Evolutionary conservation across 2,329 filamentous ascomycete genomes (phyloP), one percentile per base, ranked within the genome.

Genomic region (Podosphaera leucotricha): DNA sequence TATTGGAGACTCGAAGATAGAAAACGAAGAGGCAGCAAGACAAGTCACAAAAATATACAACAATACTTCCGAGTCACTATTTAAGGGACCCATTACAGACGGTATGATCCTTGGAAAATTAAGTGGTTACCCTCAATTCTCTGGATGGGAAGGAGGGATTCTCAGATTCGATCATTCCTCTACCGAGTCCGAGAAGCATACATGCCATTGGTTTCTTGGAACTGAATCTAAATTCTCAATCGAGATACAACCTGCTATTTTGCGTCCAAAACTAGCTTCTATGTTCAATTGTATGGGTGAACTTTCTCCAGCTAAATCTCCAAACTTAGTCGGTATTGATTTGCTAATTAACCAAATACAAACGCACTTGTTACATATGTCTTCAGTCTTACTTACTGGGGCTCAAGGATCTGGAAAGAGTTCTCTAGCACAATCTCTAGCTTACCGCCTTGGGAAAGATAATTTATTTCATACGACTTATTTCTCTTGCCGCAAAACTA

Each of bases 361-460:
- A 47, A 77, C 74, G 1, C 81, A 92, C 52, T 64, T 98, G 3
- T 74, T 77, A 0, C 81, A 92, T 52, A 73, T 82, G 50, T 94
- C 87, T 0, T 95, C 90, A 0, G 81, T 94, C 1, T 66, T 98
- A 20, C 61, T 98, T 38, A 92, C 85, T 0, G 90, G 90, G 35
- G 83, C 81, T 0, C 72, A 93, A 50, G 90, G 90, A 0, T 79
- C 86, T 19, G 90, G 90, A 21, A 98, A 98, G 62, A 85, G 83
- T 2, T 76, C 77, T 0, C 71, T 94, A 22, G 73, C 81, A 3
- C 80, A 81, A 48, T 66, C 83, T 21, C 62, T 95, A 22, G 83
- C 80, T 1, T 75, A 82, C 55, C 71, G 70, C 36, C 64, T 98
- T 44, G 74, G 80, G 20, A 70, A 70, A 44, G 75, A 84, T 39